Evolutionary conservation across 495 filamentous ascomycete species (phyloP).

Genomic region (Xylaria bambusicola): DNA sequence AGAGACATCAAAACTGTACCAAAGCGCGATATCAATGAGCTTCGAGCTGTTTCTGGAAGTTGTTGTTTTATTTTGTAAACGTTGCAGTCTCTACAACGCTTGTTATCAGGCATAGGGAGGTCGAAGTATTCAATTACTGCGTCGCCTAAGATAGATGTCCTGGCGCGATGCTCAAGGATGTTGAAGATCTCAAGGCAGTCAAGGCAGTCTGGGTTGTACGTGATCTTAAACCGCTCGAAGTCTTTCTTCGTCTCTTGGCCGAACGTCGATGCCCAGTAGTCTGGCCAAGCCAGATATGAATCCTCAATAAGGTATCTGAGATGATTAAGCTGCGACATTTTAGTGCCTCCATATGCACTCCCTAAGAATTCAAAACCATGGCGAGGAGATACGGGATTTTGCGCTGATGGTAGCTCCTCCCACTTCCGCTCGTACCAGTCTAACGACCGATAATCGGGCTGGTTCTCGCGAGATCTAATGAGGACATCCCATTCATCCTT

Average conservation of each 20-base stretch:
- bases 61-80: conserved; percentile 16
- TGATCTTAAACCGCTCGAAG: conserved; percentile 21
- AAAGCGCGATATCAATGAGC: conserved; percentile 7
- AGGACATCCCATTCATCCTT: conserved; percentile 31
- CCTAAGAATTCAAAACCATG: conserved; percentile 34
- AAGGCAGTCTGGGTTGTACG: conserved; percentile 10
- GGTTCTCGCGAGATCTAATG: conserved; percentile 16
- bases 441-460: conserved; percentile 13
- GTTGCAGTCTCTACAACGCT: conserved; percentile 27
- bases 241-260: conserved; percentile 23
- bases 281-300: conserved; percentile 34
- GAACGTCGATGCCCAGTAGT: conserved; percentile 30
- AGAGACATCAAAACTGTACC: conserved; percentile 12
- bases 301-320: conserved; percentile 35
- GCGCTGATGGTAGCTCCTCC: neutral
- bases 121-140: conserved; percentile 28
- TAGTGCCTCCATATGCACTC: conserved; percentile 37
- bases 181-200: conserved; percentile 37
- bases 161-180: conserved; percentile 38
- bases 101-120: conserved; percentile 23
- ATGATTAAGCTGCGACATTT: conserved; percentile 38
- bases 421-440: conserved; percentile 29
- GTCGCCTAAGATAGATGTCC: conserved; percentile 35
- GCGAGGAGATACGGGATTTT: neutral
- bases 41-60: conserved; percentile 1